Conservation (phyloP, 208 protist species). For the Novymonas esmeraldas region DNA sequence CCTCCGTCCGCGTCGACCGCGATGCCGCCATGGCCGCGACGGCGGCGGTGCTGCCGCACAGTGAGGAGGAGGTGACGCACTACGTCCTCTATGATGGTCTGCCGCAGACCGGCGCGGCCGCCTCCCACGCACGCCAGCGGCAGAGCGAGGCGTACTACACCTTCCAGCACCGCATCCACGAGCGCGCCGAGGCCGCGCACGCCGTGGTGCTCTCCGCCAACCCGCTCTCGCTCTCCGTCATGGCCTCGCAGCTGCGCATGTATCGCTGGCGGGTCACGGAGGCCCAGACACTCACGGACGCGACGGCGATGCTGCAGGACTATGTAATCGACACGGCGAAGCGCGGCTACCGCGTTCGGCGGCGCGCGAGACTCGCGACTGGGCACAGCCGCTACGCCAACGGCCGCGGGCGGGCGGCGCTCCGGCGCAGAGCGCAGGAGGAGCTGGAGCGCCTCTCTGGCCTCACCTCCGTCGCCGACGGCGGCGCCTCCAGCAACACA, state of each 20-base stretch:
- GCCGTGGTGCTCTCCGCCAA: slow-evolving; percentile 80
- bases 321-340: slow-evolving; percentile 39
- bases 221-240: slow-evolving; percentile 72
- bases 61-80: slow-evolving; percentile 23
- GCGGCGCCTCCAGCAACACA: background rate
- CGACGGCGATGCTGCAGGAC: slow-evolving; percentile 60
- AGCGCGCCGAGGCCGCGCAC: slow-evolving; percentile 50
- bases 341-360: slow-evolving; percentile 51
- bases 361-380: slow-evolving; percentile 16
- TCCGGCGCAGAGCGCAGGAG: slow-evolving; percentile 22
- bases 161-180: slow-evolving; percentile 55
- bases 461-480: background rate
- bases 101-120: slow-evolving; percentile 13
- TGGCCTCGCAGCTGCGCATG: slow-evolving; percentile 83
- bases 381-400: slow-evolving; percentile 46
- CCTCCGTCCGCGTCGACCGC: background rate
- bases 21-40: background rate
- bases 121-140: slow-evolving; percentile 23
- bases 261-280: slow-evolving; percentile 83
- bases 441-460: slow-evolving; percentile 17
- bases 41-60: background rate
- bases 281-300: slow-evolving; percentile 66
- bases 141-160: slow-evolving; percentile 67
- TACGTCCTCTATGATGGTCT: slow-evolving; percentile 53
- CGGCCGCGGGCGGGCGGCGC: slow-evolving; percentile 26